Percentiles rank a stretch among this genome's conserved stretches.
Conservation (phyloP, 352 stramenopile genomes). For the Phytophthora constricta region DNA sequence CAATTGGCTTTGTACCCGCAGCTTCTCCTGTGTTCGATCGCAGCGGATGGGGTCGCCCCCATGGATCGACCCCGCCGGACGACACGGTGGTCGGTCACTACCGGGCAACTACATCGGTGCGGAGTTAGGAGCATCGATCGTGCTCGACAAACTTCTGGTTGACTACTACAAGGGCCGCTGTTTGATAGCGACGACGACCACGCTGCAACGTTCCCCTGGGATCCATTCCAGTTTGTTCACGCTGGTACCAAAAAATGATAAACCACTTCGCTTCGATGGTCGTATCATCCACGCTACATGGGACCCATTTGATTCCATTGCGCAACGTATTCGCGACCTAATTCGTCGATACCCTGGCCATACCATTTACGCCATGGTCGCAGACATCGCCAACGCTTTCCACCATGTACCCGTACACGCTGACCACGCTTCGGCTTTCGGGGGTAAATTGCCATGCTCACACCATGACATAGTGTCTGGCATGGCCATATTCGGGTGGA, state of each 20-base stretch:
- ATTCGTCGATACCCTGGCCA: background rate
- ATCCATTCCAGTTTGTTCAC: too few species aligned
- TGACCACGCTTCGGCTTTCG: too few species aligned
- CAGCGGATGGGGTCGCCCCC: background rate
- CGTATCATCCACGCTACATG: constrained; percentile 8
- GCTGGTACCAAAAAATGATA: too few species aligned
- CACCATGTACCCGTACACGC: too few species aligned
- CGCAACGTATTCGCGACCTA: background rate
- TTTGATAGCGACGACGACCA: background rate
- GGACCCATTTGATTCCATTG: background rate
- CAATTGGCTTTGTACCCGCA: constrained; percentile 9
- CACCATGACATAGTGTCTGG: background rate
- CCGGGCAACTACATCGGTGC: constrained; percentile 12
- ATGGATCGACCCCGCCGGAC: background rate
- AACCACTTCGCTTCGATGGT: too few species aligned
- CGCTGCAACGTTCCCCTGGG: background rate
- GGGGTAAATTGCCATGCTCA: too few species aligned
- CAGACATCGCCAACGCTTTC: too few species aligned
- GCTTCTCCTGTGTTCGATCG: constrained; percentile 1
- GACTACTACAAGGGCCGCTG: constrained; percentile 1
- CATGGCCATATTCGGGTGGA: constrained; percentile 3
- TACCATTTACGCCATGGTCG: too few species aligned
- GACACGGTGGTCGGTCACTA: background rate
- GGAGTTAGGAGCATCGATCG: too few species aligned
- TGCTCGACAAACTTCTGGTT: background rate